These are phyloP conservation scores for Penicillium odoratum DNA, from an alignment of 495 filamentous ascomycete species.

Conservation along the genomic window DNA sequence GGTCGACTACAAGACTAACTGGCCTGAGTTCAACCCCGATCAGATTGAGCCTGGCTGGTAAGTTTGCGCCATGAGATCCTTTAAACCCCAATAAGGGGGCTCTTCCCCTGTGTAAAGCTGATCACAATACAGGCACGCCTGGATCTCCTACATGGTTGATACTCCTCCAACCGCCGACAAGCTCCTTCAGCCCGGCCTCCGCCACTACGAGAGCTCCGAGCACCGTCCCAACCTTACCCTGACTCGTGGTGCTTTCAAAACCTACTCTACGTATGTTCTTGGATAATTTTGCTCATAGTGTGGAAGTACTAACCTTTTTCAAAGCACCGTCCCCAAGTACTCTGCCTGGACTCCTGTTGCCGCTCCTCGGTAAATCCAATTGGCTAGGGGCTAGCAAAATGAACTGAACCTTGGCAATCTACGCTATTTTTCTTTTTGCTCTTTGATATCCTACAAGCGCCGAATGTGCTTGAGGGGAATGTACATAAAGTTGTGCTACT, in stretches of 20 bases:
- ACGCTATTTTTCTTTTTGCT: constrained; percentile 14
- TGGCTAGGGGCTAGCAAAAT: constrained; percentile 19
- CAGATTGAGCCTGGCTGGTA: constrained; percentile 96
- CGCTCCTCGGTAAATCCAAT: constrained; percentile 42
- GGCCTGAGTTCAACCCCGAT: constrained; percentile 81
- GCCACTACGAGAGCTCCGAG: constrained; percentile 72
- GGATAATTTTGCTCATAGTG: neutral
- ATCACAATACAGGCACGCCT: constrained; percentile 70
- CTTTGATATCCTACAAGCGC: constrained; percentile 16
- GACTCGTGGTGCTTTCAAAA: constrained; percentile 77
- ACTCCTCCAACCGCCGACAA: constrained; percentile 76
- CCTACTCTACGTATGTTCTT: constrained; percentile 84
- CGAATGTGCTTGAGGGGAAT: constrained; percentile 22
- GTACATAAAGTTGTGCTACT: constrained; percentile 48
- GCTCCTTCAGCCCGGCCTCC: constrained; percentile 60
- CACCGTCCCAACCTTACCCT: constrained; percentile 75
- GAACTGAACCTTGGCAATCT: constrained; percentile 19
- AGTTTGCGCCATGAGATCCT: constrained; percentile 14
- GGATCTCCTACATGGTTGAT: constrained; percentile 93
- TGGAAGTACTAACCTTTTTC: constrained; percentile 5
- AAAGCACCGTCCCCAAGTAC: constrained; percentile 43
- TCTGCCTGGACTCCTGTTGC: constrained; percentile 47
- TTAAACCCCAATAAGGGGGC: neutral
- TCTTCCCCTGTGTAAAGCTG: neutral
- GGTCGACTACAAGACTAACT: constrained; percentile 81